Percentiles rank a stretch among this genome's conserved stretches.
Evolutionary conservation across 148 eudicot genomes (phyloP).

Genomic region (Rheum nobile): DNA sequence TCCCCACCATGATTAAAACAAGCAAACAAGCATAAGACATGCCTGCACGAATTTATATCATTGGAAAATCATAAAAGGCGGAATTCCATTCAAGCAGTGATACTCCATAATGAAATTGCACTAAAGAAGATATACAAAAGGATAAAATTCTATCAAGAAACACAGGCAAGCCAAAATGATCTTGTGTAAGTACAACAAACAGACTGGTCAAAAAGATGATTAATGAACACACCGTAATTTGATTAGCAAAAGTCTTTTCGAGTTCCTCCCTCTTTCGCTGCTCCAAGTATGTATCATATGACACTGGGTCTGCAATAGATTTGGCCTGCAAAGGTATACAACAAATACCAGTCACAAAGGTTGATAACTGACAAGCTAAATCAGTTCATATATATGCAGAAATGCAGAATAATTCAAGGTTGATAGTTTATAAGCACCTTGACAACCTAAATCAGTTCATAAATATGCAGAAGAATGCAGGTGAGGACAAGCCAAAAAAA

Average conservation of each 20-base stretch:
- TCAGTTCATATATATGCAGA: not conserved
- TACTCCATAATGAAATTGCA: not conserved
- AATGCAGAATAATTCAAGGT: too few relatives aligned
- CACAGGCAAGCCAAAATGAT: not conserved
- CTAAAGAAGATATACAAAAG: not conserved
- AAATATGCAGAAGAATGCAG: too few relatives aligned
- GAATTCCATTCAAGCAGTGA: not conserved
- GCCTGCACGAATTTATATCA: too few relatives aligned
- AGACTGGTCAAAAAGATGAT: not conserved
- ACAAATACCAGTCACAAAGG: not conserved
- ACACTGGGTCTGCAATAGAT: conserved; percentile 60
- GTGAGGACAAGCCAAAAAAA: too few relatives aligned
- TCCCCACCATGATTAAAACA: too few relatives aligned
- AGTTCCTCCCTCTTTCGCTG: conserved; percentile 50
- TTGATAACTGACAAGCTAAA: not conserved
- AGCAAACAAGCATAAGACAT: too few relatives aligned
- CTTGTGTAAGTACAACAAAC: not conserved
- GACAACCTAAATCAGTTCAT: too few relatives aligned
- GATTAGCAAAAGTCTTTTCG: conserved; percentile 34
- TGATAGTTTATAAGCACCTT: too few relatives aligned
- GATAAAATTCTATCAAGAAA: not conserved
- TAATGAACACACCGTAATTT: conserved; percentile 59
- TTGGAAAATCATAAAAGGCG: not conserved
- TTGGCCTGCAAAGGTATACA: conserved; percentile 44
- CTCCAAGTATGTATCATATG: conserved; percentile 57